These are phyloP conservation scores for Flaveria ramosissima DNA, from an alignment of 129 eudicot species.

Conservation along the genomic window DNA sequence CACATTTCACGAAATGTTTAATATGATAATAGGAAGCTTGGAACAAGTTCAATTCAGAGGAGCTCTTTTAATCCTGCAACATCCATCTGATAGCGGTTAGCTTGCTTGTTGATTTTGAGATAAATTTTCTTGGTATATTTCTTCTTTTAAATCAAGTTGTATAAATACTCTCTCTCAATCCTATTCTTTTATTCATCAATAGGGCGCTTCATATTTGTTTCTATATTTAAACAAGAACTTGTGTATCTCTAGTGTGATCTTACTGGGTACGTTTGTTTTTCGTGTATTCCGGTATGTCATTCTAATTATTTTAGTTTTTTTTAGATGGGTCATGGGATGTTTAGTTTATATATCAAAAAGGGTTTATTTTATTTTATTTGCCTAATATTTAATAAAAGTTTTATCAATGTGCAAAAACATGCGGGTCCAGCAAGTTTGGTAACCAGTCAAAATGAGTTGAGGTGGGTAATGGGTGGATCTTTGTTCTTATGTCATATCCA, in stretches of 20 bases:
- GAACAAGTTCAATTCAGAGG: conserved; percentile 99
- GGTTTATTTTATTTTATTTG: not conserved
- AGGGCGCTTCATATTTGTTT: not conserved
- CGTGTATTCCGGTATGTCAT: not conserved
- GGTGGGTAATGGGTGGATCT: not conserved
- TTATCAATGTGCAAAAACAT: no score
- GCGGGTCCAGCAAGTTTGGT: no score
- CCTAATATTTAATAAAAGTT: no score
- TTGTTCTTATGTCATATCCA: not conserved
- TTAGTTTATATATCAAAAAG: not conserved
- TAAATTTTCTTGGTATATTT: conserved; percentile 1
- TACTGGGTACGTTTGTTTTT: no score
- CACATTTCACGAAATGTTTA: not conserved
- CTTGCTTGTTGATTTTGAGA: conserved; percentile 19
- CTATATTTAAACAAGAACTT: not conserved
- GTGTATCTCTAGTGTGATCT: not conserved
- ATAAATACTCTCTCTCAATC: conserved; percentile 6
- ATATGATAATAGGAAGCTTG: conserved; percentile 73
- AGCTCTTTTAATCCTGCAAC: conserved; percentile 61
- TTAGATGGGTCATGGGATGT: not conserved
- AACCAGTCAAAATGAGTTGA: no score
- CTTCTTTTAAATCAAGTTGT: conserved; percentile 4
- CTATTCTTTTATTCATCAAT: conserved; percentile 37
- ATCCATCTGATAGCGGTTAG: conserved; percentile 6
- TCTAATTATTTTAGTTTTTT: not conserved